Percentiles rank a stretch among this genome's conserved stretches.
Conservation (phyloP, 2,329 filamentous ascomycete species). For the Aspergillus pseudoglaucus region DNA sequence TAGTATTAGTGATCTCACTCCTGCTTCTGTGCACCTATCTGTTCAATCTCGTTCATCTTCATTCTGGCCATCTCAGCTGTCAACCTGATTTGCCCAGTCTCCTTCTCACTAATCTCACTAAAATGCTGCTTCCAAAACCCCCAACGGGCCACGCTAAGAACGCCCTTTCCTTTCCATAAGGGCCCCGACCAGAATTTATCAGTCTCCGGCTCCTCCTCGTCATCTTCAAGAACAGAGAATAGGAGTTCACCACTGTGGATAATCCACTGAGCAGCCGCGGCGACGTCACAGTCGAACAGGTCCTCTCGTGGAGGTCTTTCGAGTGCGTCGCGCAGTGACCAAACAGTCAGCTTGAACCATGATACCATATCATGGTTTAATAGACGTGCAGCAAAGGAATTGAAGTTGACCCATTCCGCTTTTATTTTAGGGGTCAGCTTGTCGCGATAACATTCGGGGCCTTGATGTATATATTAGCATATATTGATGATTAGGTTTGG, state of each 20-base stretch:
- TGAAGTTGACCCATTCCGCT: constrained; percentile 7
- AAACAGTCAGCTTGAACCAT: constrained; percentile 5
- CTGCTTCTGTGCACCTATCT: not conserved
- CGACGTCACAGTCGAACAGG: constrained; percentile 1
- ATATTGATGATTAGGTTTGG: not conserved
- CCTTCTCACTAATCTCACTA: not conserved
- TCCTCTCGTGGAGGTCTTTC: constrained; percentile 1
- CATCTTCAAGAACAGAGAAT: not conserved
- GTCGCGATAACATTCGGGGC: not conserved
- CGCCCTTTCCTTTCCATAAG: constrained; percentile 4
- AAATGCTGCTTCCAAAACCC: constrained; percentile 9
- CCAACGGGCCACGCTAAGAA: constrained; percentile 7
- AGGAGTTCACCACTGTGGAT: constrained; percentile 2
- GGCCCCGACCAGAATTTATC: constrained; percentile 1
- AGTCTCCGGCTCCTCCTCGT: constrained; percentile 1
- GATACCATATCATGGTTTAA: not conserved
- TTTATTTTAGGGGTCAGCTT: not conserved
- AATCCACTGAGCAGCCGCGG: constrained; percentile 7
- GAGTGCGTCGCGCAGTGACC: constrained; percentile 6
- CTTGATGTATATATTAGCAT: not conserved
- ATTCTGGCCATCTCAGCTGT: not conserved
- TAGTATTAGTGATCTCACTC: too few species aligned
- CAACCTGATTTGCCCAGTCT: not conserved
- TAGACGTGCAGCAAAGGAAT: constrained; percentile 10
- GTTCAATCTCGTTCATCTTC: not conserved